These are phyloP conservation scores for Colletotrichum brevisporum DNA, from an alignment of 2,329 filamentous ascomycete species.

Conservation along the genomic window DNA sequence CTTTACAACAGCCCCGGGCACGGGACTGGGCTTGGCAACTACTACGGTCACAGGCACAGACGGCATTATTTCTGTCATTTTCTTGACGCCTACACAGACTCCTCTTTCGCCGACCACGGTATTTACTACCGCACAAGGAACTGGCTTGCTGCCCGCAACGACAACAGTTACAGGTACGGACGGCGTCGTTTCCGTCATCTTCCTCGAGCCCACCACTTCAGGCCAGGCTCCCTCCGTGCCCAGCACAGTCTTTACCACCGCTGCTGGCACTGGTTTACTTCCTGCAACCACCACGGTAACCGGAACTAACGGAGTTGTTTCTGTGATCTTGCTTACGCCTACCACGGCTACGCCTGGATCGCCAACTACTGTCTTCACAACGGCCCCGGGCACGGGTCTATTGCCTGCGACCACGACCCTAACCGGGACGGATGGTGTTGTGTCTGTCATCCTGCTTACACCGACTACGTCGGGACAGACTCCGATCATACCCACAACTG, in stretches of 20 bases:
- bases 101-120: neutral
- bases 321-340: slow-evolving; percentile 5
- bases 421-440: slow-evolving; percentile 11
- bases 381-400: slow-evolving; percentile 4
- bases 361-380: slow-evolving; percentile 12
- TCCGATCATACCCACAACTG: neutral
- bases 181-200: neutral
- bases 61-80: slow-evolving; percentile 4
- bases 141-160: slow-evolving; percentile 2
- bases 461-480: neutral
- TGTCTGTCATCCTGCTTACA: neutral
- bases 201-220: neutral
- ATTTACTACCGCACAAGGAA: slow-evolving; percentile 4
- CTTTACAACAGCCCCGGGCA: neutral
- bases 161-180: neutral
- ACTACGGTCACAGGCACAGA: neutral
- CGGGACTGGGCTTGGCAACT: neutral
- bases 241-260: neutral
- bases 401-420: neutral
- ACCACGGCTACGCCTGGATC: neutral
- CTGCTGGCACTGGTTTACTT: neutral
- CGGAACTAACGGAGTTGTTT: neutral
- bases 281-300: neutral
- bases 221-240: neutral
- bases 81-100: slow-evolving; percentile 2